phyloP scores from a whole-genome alignment of 805 yeast species.

The Yarrowia keelungensis region DNA sequence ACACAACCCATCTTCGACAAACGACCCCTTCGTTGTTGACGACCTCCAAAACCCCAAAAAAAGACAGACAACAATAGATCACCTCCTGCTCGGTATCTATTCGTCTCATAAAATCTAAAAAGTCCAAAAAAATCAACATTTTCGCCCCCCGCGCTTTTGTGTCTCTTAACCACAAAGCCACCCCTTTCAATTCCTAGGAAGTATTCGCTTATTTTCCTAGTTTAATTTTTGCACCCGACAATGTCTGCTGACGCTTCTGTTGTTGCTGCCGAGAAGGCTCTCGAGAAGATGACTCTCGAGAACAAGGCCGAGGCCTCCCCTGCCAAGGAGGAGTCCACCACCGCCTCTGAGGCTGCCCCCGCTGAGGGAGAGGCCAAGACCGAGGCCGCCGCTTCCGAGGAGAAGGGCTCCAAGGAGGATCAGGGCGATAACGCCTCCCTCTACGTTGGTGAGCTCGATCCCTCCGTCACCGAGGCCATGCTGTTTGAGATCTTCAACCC shows the following conservation, averaged over 20 bases:
- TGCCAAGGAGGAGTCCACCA: constrained; percentile 45
- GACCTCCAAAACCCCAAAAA: constrained; percentile 35
- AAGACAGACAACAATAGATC: constrained; percentile 38
- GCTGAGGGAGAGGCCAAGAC: constrained; percentile 65
- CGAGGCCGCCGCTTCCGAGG: constrained; percentile 52
- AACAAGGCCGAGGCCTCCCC: constrained; percentile 44
- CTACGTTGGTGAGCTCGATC: constrained; percentile 97
- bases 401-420: constrained; percentile 42
- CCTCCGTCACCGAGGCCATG: constrained; percentile 89
- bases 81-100: constrained; percentile 28
- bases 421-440: constrained; percentile 71
- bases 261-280: constrained; percentile 50
- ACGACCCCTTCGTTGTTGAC: constrained; percentile 38
- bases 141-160: constrained; percentile 33
- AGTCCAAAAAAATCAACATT: constrained; percentile 27
- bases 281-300: constrained; percentile 49
- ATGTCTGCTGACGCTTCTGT: constrained; percentile 50
- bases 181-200: constrained; percentile 12
- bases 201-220: constrained; percentile 28
- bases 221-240: constrained; percentile 37
- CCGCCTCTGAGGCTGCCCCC: constrained; percentile 49
- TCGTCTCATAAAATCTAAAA: constrained; percentile 21
- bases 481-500: constrained; percentile 94
- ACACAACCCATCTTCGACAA: constrained; percentile 38
- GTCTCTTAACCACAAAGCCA: constrained; percentile 35